Percentiles rank a stretch among this genome's conserved stretches.
Conservation (phyloP, 352 stramenopile species). For the Pseudoperonospora humuli region DNA sequence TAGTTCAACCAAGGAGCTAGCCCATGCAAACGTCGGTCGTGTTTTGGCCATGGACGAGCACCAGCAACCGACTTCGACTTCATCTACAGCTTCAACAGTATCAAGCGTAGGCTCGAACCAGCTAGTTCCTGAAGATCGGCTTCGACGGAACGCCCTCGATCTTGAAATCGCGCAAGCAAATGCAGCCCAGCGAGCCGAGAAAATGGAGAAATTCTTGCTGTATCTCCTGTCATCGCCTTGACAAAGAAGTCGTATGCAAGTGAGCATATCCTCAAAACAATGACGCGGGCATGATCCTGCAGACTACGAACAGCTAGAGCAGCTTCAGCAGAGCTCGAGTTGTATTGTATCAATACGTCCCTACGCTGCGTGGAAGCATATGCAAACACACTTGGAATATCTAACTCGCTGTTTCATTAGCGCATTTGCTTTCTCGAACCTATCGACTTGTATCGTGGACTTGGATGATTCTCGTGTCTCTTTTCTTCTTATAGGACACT, state of each 20-base stretch:
- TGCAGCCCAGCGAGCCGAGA: conserved; percentile 46
- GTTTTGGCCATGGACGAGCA: conserved; percentile 20
- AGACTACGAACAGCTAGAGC: conserved; percentile 8
- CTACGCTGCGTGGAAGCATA: too few relatives aligned
- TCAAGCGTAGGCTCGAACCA: conserved; percentile 23
- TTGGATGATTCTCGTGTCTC: neutral
- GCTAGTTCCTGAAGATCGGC: conserved; percentile 45
- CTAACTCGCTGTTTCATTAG: conserved; percentile 24
- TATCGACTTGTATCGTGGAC: conserved; percentile 13
- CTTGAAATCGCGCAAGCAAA: conserved; percentile 48
- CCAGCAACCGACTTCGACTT: conserved; percentile 15
- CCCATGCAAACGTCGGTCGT: conserved; percentile 4
- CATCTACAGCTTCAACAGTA: conserved; percentile 34
- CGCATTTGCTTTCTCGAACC: conserved; percentile 8
- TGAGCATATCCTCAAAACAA: conserved; percentile 7
- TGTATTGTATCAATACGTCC: conserved; percentile 17
- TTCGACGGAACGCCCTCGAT: conserved; percentile 49
- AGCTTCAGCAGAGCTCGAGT: conserved; percentile 10
- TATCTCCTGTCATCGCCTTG: conserved; percentile 49
- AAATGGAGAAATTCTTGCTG: conserved; percentile 66
- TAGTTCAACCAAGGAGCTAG: conserved; percentile 8
- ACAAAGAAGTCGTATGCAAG: conserved; percentile 12
- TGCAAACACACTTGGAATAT: conserved; percentile 12
- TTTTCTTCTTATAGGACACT: conserved; percentile 64
- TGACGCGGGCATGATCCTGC: conserved; percentile 5